Evolutionary conservation across 768 basidiomycete species (phyloP).

Genomic region (Panaeolus cyanescens): DNA sequence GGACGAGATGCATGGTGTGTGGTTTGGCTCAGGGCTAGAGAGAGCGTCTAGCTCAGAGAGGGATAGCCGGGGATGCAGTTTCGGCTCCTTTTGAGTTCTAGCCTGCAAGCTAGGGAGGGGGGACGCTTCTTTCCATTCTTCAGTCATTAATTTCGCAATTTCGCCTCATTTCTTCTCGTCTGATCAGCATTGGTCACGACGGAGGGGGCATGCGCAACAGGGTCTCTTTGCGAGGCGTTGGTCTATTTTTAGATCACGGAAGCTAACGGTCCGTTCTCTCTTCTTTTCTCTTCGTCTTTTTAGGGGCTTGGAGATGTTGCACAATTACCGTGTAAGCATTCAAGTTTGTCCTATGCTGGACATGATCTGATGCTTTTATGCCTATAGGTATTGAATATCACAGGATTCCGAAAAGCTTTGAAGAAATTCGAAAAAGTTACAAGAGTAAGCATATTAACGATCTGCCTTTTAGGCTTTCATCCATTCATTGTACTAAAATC

Average conservation of each 20-base stretch:
- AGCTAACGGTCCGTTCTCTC: background rate
- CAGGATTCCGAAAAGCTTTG: constrained; percentile 85
- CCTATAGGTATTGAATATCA: constrained; percentile 76
- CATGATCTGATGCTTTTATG: background rate
- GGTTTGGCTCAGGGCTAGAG: background rate
- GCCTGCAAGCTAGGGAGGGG: background rate
- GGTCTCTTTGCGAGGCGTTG: background rate
- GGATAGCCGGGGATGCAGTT: background rate
- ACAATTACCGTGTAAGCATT: constrained; percentile 78
- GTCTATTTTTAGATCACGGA: background rate
- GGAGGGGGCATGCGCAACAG: too few relatives aligned
- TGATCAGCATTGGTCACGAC: constrained; percentile 4
- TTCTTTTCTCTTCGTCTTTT: background rate
- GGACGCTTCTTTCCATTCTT: background rate
- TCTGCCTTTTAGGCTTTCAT: background rate
- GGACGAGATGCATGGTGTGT: too few relatives aligned
- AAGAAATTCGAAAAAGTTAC: constrained; percentile 88
- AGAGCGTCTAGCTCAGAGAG: constrained; percentile 1
- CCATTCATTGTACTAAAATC: background rate
- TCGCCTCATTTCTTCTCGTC: background rate
- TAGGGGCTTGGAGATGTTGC: constrained; percentile 80
- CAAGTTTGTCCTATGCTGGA: background rate
- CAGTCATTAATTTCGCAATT: background rate
- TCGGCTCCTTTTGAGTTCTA: background rate
- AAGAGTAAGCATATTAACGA: constrained; percentile 43